These are phyloP conservation scores for Fagopyrum homotropicum DNA, from an alignment of 148 eudicot genomes.

Conservation along the genomic window DNA sequence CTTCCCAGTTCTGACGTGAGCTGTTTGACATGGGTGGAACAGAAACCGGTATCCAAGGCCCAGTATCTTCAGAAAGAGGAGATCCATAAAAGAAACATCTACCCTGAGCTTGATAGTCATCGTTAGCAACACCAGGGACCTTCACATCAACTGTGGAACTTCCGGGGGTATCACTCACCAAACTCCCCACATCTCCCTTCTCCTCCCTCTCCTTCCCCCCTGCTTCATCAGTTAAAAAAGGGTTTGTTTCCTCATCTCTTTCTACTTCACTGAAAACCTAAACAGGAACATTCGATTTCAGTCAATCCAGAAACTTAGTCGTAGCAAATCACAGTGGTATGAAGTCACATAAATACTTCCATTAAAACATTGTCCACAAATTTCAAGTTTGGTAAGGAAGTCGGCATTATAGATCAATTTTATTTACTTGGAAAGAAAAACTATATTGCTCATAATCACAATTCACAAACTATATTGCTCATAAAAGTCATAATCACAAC, in stretches of 20 bases:
- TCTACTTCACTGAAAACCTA: neutral
- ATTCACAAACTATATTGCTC: too few relatives aligned
- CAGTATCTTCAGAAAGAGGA: conserved; percentile 57
- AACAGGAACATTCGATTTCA: neutral
- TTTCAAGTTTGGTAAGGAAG: neutral
- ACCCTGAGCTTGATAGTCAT: conserved; percentile 15
- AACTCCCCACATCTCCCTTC: neutral
- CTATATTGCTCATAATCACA: too few relatives aligned
- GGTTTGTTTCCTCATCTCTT: neutral
- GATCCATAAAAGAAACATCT: conserved; percentile 56
- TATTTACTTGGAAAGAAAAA: too few relatives aligned
- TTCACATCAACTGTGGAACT: neutral
- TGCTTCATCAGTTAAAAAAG: neutral
- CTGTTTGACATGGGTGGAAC: conserved; percentile 54
- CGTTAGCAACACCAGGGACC: neutral
- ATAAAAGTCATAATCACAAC: too few relatives aligned
- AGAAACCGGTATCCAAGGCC: conserved; percentile 67
- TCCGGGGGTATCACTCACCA: neutral
- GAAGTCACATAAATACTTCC: neutral
- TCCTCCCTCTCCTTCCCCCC: conserved; percentile 13
- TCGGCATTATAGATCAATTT: neutral
- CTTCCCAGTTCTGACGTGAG: conserved; percentile 42
- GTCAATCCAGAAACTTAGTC: neutral
- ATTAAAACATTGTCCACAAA: neutral
- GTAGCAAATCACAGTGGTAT: neutral